phyloP scores from a whole-genome alignment of 2,329 filamentous ascomycete species.

The Xylaria sp. region DNA sequence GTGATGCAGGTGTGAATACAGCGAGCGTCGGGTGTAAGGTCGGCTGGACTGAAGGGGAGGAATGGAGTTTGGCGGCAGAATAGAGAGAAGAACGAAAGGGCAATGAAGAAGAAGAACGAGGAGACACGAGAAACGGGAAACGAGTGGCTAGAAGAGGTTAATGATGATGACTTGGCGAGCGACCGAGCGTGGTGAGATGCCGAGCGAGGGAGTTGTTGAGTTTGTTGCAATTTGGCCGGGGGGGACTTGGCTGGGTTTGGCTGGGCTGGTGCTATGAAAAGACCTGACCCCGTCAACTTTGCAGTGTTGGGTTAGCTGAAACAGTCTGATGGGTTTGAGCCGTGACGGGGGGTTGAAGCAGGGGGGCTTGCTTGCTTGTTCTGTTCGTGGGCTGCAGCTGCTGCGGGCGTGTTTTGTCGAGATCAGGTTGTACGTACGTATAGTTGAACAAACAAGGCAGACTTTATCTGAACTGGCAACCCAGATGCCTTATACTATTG shows the following conservation, averaged over 20 bases:
- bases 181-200: slow-evolving; percentile 34
- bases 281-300: slow-evolving; percentile 37
- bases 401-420: slow-evolving; percentile 4
- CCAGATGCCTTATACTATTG: neutral
- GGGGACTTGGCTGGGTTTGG: no score
- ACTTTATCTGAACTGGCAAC: neutral
- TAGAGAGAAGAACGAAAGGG: slow-evolving; percentile 9
- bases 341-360: slow-evolving; percentile 45
- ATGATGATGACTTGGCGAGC: slow-evolving; percentile 27
- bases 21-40: slow-evolving; percentile 8
- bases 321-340: slow-evolving; percentile 52
- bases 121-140: slow-evolving; percentile 27
- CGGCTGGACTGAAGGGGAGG: slow-evolving; percentile 8
- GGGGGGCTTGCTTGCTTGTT: slow-evolving; percentile 33
- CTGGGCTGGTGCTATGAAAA: slow-evolving; percentile 36
- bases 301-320: slow-evolving; percentile 49
- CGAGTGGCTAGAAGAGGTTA: slow-evolving; percentile 28
- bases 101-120: slow-evolving; percentile 11
- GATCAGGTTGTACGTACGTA: neutral
- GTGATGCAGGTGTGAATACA: slow-evolving; percentile 14
- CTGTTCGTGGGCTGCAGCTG: neutral
- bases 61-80: neutral
- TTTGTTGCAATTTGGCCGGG: slow-evolving; percentile 9
- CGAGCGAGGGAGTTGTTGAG: slow-evolving; percentile 26
- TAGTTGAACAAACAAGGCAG: neutral